A percentile compares a stretch with the other conserved stretches of the same genome.
Conservation (phyloP, 257 asterid genomes). For the Solanum appendiculatum region DNA sequence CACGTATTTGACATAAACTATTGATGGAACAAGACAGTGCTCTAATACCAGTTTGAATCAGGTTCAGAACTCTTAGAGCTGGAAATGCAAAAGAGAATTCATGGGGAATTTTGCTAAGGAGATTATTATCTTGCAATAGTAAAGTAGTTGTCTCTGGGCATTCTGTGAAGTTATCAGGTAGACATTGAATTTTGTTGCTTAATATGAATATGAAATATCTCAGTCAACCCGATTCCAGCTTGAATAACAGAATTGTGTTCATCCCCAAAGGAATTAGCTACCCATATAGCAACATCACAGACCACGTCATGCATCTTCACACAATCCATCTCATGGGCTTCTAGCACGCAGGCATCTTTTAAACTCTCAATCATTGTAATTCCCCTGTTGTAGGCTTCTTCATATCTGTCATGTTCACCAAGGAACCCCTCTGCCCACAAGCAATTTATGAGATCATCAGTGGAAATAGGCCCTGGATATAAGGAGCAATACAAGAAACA, state of each 20-base stretch:
- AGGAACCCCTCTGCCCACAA: conserved; percentile 13
- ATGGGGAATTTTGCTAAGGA: background rate
- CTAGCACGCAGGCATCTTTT: conserved; percentile 10
- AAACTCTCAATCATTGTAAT: background rate
- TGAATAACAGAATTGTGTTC: no score
- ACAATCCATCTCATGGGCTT: background rate
- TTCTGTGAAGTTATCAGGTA: background rate
- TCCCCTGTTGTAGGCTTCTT: no score
- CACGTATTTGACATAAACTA: conserved; percentile 4
- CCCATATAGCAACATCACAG: conserved; percentile 17
- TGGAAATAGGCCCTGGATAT: background rate
- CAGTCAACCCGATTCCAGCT: background rate
- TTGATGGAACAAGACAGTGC: conserved; percentile 5
- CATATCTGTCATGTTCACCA: background rate
- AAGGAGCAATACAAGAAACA: conserved; percentile 16
- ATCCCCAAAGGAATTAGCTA: background rate
- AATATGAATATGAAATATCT: background rate
- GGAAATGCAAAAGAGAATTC: background rate
- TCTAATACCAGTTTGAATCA: background rate
- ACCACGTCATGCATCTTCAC: conserved; percentile 17
- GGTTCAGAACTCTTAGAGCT: background rate
- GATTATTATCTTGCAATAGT: background rate
- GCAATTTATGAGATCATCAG: background rate
- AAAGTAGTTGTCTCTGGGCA: conserved; percentile 10
- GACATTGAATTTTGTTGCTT: background rate